Percentiles rank a stretch among this genome's conserved stretches.
Conservation (phyloP, 345 rosid genomes). For the Eucalyptus urophylla region DNA sequence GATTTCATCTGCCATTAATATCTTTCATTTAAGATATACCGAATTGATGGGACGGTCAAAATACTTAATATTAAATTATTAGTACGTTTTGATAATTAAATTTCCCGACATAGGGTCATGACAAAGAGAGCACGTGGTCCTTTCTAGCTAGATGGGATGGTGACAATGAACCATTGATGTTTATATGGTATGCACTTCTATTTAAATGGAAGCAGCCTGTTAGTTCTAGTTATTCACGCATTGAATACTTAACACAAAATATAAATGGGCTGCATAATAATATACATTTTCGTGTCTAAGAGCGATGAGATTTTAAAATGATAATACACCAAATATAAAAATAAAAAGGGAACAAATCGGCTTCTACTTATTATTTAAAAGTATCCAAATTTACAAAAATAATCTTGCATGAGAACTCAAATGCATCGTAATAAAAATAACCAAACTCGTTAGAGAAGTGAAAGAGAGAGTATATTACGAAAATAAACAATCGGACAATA, state of each 20-base stretch:
- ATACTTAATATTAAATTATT: background rate
- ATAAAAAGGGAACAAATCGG: background rate
- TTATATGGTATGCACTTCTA: background rate
- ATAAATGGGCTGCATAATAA: background rate
- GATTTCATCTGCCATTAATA: background rate
- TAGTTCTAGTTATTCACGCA: background rate
- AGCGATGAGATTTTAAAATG: background rate
- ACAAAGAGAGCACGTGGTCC: background rate
- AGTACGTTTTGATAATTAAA: background rate
- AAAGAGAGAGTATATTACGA: background rate
- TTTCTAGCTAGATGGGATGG: background rate
- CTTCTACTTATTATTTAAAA: background rate
- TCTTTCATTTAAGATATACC: background rate
- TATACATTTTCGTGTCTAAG: background rate
- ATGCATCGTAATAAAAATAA: background rate
- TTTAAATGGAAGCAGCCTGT: background rate
- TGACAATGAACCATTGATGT: background rate
- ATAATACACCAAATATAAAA: background rate
- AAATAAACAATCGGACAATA: background rate
- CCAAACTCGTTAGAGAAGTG: background rate
- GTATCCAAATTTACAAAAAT: background rate
- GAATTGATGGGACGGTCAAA: rapidly evolving
- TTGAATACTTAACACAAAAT: background rate
- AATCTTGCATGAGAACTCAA: background rate
- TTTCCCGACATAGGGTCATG: background rate